phyloP scores from a whole-genome alignment of 2,329 filamentous ascomycete species.

The Didymosphaeria variabile region DNA sequence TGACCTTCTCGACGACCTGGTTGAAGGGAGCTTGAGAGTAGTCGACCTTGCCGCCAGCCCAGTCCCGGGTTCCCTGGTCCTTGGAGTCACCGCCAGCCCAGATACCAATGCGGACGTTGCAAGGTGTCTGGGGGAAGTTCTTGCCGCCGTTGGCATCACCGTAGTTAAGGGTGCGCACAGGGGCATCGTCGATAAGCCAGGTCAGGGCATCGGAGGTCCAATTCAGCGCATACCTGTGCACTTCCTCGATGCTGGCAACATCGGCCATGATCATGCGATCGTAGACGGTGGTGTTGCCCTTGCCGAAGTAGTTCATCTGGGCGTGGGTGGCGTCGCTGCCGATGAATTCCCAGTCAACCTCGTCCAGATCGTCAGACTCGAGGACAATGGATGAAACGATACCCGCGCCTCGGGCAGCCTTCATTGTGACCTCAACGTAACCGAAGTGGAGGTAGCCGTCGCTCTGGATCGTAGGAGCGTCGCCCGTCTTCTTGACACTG shows the following conservation, averaged over 20 bases:
- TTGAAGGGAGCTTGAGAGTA: constrained; percentile 59
- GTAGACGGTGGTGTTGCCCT: constrained; percentile 75
- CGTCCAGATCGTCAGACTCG: constrained; percentile 83
- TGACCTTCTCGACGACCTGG: constrained; percentile 62
- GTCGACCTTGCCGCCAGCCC: constrained; percentile 70
- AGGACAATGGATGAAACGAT: constrained; percentile 85
- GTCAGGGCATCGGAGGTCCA: constrained; percentile 74
- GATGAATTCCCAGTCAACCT: constrained; percentile 87
- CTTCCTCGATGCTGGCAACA: constrained; percentile 65
- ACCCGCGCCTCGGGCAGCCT: constrained; percentile 76
- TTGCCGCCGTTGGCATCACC: constrained; percentile 65
- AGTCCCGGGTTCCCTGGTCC: constrained; percentile 68
- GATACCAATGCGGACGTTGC: constrained; percentile 62
- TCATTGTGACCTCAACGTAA: constrained; percentile 78
- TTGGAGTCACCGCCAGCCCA: constrained; percentile 60
- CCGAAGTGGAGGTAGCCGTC: constrained; percentile 90
- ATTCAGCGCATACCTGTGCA: constrained; percentile 74
- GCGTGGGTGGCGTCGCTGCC: constrained; percentile 71
- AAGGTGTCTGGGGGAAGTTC: constrained; percentile 79
- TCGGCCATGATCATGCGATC: constrained; percentile 72
- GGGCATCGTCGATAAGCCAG: constrained; percentile 74
- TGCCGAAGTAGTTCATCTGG: constrained; percentile 80
- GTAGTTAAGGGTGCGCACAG: constrained; percentile 70
- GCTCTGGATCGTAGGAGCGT: constrained; percentile 73
- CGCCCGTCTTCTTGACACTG: constrained; percentile 56